Percentiles rank a stretch among this genome's conserved stretches.
phyloP scores from a whole-genome alignment of 305 asterid species.

The Fraxinus sp. region DNA sequence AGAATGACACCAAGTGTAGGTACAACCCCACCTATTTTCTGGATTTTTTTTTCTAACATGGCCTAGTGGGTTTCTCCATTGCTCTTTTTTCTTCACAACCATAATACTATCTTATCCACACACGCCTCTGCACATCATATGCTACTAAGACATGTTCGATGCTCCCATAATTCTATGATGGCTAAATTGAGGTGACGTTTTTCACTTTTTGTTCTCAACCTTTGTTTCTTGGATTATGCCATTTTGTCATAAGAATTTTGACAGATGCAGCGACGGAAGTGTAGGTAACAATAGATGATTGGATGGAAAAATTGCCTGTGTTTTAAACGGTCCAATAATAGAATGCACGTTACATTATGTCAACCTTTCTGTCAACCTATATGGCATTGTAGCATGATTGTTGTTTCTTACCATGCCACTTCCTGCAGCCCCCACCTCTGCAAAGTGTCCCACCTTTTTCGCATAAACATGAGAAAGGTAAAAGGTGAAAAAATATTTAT shows the following conservation, averaged over 20 bases:
- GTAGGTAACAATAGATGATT: too few species aligned
- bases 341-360: too few species aligned
- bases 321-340: too few species aligned
- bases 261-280: too few species aligned
- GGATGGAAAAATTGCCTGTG: too few species aligned
- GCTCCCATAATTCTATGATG: constrained; percentile 35
- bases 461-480: constrained; percentile 29
- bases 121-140: constrained; percentile 35
- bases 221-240: not conserved
- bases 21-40: constrained; percentile 40
- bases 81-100: constrained; percentile 25
- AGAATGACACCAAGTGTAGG: constrained; percentile 7
- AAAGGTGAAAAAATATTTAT: constrained; percentile 25
- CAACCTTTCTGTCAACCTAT: too few species aligned
- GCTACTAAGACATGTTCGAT: constrained; percentile 34
- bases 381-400: too few species aligned
- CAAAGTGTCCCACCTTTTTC: constrained; percentile 30
- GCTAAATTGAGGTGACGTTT: not conserved
- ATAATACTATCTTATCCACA: constrained; percentile 47
- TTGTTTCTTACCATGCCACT: not conserved
- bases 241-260: too few species aligned
- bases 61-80: constrained; percentile 41
- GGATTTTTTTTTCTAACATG: constrained; percentile 30
- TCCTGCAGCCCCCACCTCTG: not conserved
- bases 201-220: not conserved